phyloP scores from a whole-genome alignment of 2,329 filamentous ascomycete genomes.

The Xylogone sp. region DNA sequence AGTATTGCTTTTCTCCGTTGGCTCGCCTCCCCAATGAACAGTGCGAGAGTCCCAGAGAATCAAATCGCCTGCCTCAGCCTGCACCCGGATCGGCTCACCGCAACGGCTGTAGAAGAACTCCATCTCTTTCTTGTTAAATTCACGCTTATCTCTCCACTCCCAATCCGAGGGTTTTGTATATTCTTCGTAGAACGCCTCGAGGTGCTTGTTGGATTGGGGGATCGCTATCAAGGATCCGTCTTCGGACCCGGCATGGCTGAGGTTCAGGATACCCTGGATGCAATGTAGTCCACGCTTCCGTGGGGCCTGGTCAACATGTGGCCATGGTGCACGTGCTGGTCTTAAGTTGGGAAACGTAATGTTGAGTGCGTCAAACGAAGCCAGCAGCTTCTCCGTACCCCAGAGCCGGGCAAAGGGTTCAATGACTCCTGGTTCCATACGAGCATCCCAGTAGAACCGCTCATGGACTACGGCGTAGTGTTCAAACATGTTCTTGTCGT shows the following conservation, averaged over 20 bases:
- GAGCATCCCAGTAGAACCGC: conserved; percentile 34
- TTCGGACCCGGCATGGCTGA: conserved; percentile 25
- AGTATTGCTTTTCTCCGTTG: conserved; percentile 16
- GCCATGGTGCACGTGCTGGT: conserved; percentile 21
- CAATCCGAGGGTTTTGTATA: conserved; percentile 23
- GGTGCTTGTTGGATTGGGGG: conserved; percentile 21
- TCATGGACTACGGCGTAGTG: conserved; percentile 35
- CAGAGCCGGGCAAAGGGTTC: conserved; percentile 36
- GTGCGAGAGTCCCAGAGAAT: conserved; percentile 43
- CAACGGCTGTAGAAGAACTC: conserved; percentile 37
- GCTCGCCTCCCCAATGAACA: conserved; percentile 38
- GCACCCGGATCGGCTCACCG: conserved; percentile 35
- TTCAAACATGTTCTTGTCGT: conserved; percentile 35
- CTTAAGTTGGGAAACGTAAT: conserved; percentile 28
- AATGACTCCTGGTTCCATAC: conserved; percentile 33
- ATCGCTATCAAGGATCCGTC: conserved; percentile 30
- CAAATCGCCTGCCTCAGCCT: conserved; percentile 37
- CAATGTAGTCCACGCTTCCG: conserved; percentile 35
- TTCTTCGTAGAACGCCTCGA: conserved; percentile 22
- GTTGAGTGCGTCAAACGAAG: conserved; percentile 42
- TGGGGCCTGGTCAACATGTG: conserved; percentile 35
- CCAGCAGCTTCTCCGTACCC: conserved; percentile 37
- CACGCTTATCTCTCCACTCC: conserved; percentile 26
- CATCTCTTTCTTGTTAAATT: conserved; percentile 31
- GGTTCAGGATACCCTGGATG: conserved; percentile 40